Conservation (phyloP, 176 grass and related monocot species). For the Oryza meyeriana region DNA sequence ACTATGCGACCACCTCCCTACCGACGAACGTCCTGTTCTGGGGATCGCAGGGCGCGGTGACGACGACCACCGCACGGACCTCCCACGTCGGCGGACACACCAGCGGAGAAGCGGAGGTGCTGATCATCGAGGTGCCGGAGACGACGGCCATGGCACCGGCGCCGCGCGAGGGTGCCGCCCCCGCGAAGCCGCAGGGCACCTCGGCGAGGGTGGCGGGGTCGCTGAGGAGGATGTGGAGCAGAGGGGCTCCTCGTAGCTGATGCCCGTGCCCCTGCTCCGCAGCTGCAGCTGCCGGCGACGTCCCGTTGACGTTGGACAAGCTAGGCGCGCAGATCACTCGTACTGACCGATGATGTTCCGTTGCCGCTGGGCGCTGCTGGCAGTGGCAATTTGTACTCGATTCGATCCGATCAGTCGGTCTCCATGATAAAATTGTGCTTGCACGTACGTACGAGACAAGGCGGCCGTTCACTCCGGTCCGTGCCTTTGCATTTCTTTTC, state of each 20-base stretch:
- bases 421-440: too few relatives aligned
- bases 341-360: too few relatives aligned
- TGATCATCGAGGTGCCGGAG: slow-evolving; percentile 55
- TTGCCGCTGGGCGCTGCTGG: too few relatives aligned
- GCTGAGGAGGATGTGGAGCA: slow-evolving; percentile 31
- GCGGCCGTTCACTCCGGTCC: too few relatives aligned
- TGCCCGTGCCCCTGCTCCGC: too few relatives aligned
- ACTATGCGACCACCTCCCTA: slow-evolving; percentile 42
- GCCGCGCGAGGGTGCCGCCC: neutral
- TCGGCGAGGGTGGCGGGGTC: slow-evolving; percentile 25
- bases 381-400: too few relatives aligned
- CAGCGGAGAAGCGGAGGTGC: slow-evolving; percentile 3
- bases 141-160: slow-evolving; percentile 32
- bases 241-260: neutral
- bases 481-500: too few relatives aligned
- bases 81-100: neutral
- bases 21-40: slow-evolving; percentile 65
- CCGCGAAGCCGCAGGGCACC: neutral
- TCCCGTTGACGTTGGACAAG: neutral
- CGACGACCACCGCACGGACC: neutral
- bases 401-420: too few relatives aligned
- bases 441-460: too few relatives aligned
- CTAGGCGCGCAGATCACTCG: too few relatives aligned
- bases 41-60: slow-evolving; percentile 31
- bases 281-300: too few relatives aligned